A percentile compares a stretch with the other conserved stretches of the same genome.
These are phyloP conservation scores for Pisolithus orientalis DNA, from an alignment of 768 basidiomycete genomes.

Conservation along the genomic window DNA sequence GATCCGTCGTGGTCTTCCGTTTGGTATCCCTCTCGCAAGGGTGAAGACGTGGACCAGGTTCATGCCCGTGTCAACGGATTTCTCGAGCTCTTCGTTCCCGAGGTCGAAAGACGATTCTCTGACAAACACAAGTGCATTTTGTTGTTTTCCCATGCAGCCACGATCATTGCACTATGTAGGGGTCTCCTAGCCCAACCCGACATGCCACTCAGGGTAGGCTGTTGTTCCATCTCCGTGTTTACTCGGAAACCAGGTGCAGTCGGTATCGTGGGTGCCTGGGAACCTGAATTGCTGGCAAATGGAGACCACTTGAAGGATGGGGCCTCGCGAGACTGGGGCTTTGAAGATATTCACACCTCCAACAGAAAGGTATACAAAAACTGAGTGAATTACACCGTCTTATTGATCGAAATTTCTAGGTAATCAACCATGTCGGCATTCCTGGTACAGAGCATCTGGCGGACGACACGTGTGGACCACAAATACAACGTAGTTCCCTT, in stretches of 20 bases:
- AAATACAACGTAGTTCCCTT: constrained; percentile 25
- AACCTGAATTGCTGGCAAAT: constrained; percentile 42
- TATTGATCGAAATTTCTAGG: constrained; percentile 32
- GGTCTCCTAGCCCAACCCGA: constrained; percentile 48
- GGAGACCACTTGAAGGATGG: constrained; percentile 56
- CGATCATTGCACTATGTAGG: constrained; percentile 59
- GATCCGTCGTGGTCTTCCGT: constrained; percentile 60
- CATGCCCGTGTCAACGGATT: constrained; percentile 56
- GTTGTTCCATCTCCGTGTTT: constrained; percentile 64
- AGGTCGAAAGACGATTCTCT: constrained; percentile 40
- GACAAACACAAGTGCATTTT: constrained; percentile 46
- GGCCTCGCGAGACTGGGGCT: constrained; percentile 69
- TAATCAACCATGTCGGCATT: constrained; percentile 63
- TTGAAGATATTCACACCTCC: constrained; percentile 61
- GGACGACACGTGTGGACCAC: constrained; percentile 53
- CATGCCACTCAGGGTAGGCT: constrained; percentile 59
- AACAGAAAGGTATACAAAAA: constrained; percentile 48
- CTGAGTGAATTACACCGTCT: background rate
- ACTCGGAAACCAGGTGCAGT: constrained; percentile 26
- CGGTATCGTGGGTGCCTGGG: constrained; percentile 40
- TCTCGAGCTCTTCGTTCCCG: constrained; percentile 43
- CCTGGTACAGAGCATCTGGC: constrained; percentile 58
- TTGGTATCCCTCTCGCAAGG: constrained; percentile 66
- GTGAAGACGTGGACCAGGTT: constrained; percentile 58
- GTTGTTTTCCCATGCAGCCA: constrained; percentile 71